A percentile compares a stretch with the other conserved stretches of the same genome.
Conservation (phyloP, 306 rosid species). For the Fagus sylvatica region DNA sequence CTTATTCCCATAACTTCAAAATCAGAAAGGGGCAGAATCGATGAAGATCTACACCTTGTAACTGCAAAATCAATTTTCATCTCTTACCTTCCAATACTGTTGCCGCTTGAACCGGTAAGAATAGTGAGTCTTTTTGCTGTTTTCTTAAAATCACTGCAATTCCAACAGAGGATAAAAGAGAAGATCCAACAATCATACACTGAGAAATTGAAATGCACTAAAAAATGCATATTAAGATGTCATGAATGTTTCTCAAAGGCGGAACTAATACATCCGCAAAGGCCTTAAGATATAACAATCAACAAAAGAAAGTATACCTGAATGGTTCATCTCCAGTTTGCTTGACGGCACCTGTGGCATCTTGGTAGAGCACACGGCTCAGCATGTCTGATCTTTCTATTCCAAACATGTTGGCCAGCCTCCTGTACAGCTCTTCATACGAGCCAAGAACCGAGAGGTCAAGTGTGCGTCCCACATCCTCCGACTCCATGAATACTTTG, state of each 20-base stretch:
- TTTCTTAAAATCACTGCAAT: slow-evolving; percentile 78
- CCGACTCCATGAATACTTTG: slow-evolving; percentile 91
- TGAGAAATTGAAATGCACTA: neutral
- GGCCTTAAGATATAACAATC: neutral
- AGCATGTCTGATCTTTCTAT: slow-evolving; percentile 66
- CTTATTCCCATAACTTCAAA: neutral
- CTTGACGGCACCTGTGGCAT: slow-evolving; percentile 66
- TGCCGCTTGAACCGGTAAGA: slow-evolving; percentile 49
- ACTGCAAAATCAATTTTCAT: neutral
- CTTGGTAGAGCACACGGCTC: slow-evolving; percentile 78
- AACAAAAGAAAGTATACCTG: slow-evolving; percentile 43
- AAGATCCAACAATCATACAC: slow-evolving; percentile 5
- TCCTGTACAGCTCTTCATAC: slow-evolving; percentile 74
- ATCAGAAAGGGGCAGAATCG: neutral
- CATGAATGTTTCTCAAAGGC: neutral
- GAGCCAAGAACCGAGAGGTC: slow-evolving; percentile 70
- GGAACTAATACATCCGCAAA: neutral
- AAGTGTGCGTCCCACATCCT: slow-evolving; percentile 87
- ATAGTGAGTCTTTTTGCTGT: slow-evolving; percentile 81
- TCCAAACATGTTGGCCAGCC: slow-evolving; percentile 83
- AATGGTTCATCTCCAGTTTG: slow-evolving; percentile 88
- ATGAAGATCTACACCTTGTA: neutral
- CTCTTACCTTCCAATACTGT: slow-evolving; percentile 58
- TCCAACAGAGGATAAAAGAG: slow-evolving; percentile 11
- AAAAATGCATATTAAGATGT: neutral